Percentiles rank a stretch among this genome's conserved stretches.
Evolutionary conservation across 345 rosid genomes (phyloP).

Genomic region (Lenwebbia sp.): DNA sequence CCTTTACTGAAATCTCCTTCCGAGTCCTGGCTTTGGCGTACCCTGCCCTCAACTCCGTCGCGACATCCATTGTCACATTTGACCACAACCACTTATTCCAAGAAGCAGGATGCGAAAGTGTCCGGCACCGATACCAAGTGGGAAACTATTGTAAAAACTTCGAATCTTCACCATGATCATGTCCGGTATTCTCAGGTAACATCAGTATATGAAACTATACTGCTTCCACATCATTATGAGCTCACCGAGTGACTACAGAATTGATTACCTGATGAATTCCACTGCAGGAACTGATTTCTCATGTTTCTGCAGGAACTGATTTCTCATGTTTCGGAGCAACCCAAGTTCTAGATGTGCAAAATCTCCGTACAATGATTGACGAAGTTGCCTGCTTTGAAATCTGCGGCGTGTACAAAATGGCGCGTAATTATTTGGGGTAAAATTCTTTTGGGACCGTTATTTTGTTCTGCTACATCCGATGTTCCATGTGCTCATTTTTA

Average conservation of each 20-base stretch:
- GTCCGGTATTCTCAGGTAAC: constrained; percentile 79
- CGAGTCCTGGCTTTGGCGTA: constrained; percentile 85
- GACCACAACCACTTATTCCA: not conserved
- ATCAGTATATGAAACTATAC: not conserved
- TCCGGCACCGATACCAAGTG: constrained; percentile 45
- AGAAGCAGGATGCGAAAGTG: constrained; percentile 24
- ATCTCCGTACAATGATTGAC: not conserved
- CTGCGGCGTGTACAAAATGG: not conserved
- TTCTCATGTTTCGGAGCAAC: constrained; percentile 36
- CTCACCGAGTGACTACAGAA: not conserved
- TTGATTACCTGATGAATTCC: not conserved
- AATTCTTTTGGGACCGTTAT: not conserved
- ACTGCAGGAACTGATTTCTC: constrained; percentile 59
- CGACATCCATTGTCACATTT: constrained; percentile 24
- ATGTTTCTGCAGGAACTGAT: constrained; percentile 71
- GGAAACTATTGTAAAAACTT: constrained; percentile 95
- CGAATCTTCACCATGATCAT: constrained; percentile 63
- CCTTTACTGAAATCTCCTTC: constrained; percentile 73
- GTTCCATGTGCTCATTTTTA: not conserved
- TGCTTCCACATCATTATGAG: not conserved
- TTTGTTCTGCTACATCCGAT: not conserved
- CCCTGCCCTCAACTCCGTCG: constrained; percentile 48
- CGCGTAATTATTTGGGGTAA: not conserved
- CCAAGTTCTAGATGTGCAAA: constrained; percentile 16
- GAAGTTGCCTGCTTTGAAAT: not conserved